Conservation (phyloP, 352 stramenopile genomes). For the Phytopythium kandeliae region DNA sequence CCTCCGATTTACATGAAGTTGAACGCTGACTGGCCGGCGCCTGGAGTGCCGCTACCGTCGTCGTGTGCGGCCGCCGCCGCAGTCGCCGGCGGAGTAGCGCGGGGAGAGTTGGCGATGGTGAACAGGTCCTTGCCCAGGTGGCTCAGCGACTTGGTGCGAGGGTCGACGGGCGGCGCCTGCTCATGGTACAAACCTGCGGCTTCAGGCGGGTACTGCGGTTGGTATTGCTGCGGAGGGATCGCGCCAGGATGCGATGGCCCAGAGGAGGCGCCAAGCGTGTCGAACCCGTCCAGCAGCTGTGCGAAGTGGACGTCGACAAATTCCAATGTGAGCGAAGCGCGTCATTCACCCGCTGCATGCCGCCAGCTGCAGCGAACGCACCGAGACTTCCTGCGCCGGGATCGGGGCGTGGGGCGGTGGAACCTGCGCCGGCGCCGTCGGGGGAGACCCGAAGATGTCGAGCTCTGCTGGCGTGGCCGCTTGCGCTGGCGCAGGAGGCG, state of each 20-base stretch:
- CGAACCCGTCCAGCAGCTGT: slow-evolving; percentile 51
- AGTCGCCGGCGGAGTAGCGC: slow-evolving; percentile 20
- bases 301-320: too few species aligned
- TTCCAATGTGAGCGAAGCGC: slow-evolving; percentile 3
- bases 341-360: not conserved
- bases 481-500: slow-evolving; percentile 7
- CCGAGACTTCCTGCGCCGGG: slow-evolving; percentile 47
- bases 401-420: slow-evolving; percentile 13
- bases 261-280: slow-evolving; percentile 26
- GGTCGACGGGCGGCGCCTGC: slow-evolving; percentile 23
- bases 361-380: slow-evolving; percentile 14
- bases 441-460: slow-evolving; percentile 19
- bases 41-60: slow-evolving; percentile 8
- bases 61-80: slow-evolving; percentile 14
- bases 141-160: slow-evolving; percentile 61
- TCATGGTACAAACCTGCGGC: slow-evolving; percentile 2
- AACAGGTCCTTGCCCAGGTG: slow-evolving; percentile 85
- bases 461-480: slow-evolving; percentile 4
- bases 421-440: not conserved
- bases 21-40: slow-evolving; percentile 70
- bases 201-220: slow-evolving; percentile 6
- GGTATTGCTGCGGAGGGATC: slow-evolving; percentile 12
- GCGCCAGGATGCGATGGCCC: slow-evolving; percentile 21
- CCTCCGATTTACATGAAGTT: slow-evolving; percentile 80
- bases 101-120: slow-evolving; percentile 79